Conservation (phyloP, 345 rosid genomes). For the Acer yangbiense region DNA sequence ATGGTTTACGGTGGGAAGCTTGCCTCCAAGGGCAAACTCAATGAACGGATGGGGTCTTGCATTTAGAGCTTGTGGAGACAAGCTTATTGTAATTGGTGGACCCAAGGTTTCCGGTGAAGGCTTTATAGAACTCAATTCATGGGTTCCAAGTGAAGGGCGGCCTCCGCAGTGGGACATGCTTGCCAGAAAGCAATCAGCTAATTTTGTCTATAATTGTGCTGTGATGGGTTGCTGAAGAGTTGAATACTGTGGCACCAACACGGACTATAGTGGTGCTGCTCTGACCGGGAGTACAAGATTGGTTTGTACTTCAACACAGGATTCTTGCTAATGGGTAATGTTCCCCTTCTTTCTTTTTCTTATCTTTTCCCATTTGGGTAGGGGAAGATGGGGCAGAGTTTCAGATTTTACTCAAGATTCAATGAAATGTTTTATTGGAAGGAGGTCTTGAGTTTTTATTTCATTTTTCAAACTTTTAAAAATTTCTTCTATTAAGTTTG, state of each 20-base stretch:
- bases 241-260: conserved; percentile 25
- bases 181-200: conserved; percentile 69
- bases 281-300: conserved; percentile 40
- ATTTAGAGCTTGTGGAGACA: conserved; percentile 86
- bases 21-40: conserved; percentile 85
- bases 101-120: conserved; percentile 74
- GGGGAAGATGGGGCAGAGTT: conserved; percentile 45
- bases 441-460: conserved; percentile 40
- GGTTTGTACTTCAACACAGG: conserved; percentile 42
- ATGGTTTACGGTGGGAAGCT: conserved; percentile 69
- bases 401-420: conserved; percentile 61
- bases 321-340: conserved; percentile 62
- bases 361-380: conserved; percentile 39
- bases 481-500: conserved; percentile 43
- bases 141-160: conserved; percentile 81
- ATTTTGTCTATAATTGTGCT: conserved; percentile 94
- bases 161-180: conserved; percentile 81
- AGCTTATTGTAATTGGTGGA: conserved; percentile 89
- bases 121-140: conserved; percentile 77
- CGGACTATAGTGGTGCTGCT: conserved; percentile 34
- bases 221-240: conserved; percentile 90
- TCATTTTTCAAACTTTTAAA: conserved; percentile 29
- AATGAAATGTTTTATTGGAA: conserved; percentile 45
- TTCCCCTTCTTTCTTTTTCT: conserved; percentile 35
- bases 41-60: conserved; percentile 98